phyloP scores from a whole-genome alignment of 2,329 filamentous ascomycete species.

The Rasamsonia emersonii region DNA sequence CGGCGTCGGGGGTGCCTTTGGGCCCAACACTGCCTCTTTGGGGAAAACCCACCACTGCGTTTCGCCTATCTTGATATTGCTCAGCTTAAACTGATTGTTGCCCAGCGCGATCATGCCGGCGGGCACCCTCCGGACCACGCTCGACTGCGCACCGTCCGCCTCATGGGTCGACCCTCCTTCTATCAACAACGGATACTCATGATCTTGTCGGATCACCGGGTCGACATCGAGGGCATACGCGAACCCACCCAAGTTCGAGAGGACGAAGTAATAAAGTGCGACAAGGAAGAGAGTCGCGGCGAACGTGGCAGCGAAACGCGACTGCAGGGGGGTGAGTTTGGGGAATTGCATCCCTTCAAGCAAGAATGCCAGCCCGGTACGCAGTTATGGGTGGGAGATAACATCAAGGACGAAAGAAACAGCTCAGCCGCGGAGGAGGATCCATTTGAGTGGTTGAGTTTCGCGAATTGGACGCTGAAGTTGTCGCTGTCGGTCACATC shows the following conservation, averaged over 20 bases:
- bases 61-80: slow-evolving; percentile 55
- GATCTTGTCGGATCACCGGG: slow-evolving; percentile 35
- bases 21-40: slow-evolving; percentile 44
- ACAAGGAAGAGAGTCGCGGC: slow-evolving; percentile 53
- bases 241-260: slow-evolving; percentile 48
- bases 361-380: too few species aligned
- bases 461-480: too few species aligned
- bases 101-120: slow-evolving; percentile 41
- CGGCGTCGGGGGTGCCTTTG: slow-evolving; percentile 25
- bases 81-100: slow-evolving; percentile 57
- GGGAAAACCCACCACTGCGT: slow-evolving; percentile 59
- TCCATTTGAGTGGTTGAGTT: slow-evolving; percentile 2
- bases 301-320: slow-evolving; percentile 60
- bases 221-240: slow-evolving; percentile 54
- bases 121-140: slow-evolving; percentile 50
- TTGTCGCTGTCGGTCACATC: not conserved
- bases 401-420: slow-evolving; percentile 3
- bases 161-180: slow-evolving; percentile 14
- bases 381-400: too few species aligned
- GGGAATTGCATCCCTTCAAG: slow-evolving; percentile 26
- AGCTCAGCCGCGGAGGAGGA: not conserved
- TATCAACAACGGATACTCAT: slow-evolving; percentile 40
- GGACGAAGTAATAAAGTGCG: slow-evolving; percentile 51
- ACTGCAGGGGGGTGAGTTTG: slow-evolving; percentile 60
- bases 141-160: slow-evolving; percentile 17